Evolutionary conservation across 225 moss, liverwort and hornwort genomes (phyloP), one percentile per base, ranked within the genome.

Genomic region (Neckera pumila): DNA sequence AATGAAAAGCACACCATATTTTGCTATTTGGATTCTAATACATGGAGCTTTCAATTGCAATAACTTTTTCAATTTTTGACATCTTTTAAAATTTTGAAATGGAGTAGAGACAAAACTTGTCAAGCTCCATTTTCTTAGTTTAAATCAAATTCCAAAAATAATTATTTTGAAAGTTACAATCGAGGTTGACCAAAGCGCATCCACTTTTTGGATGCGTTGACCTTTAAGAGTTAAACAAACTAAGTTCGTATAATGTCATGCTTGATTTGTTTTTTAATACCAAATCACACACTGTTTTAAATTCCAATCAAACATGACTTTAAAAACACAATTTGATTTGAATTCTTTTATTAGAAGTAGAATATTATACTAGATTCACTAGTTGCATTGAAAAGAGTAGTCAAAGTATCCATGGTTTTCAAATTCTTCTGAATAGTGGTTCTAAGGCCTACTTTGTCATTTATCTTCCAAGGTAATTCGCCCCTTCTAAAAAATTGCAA

Each of bases 211-310:
- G n/a, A n/a, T n/a, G n/a, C n/a, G n/a, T n/a, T n/a, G n/a, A n/a
- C n/a, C n/a, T n/a, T n/a, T n/a, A n/a, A n/a, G n/a, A n/a, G n/a
- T 12, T 25, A 34, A 65, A 30, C 17, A 19, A 74, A 74, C 3
- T 6, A 31, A 30, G 31, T 17, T 47, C 47, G 12, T 4, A 31
- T 31, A 47, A 30, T 6, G 4, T 43, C 3, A 9, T 15, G 2
- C 27, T 43, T 27, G 9, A 43, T 42, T 71, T 71, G 7, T 40
- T 43, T 19, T 73, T 27, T 7, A 40, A 71, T 14, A 25, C 14
- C 8, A 16, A 28, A 27, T 72, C 5, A 9, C 28, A 28, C 0
- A 28, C 0, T 71, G 0, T 27, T 9, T 8, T 5, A 15, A 71
- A 71, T 42, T 8, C 15, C 16, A 72, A 28, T 43, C 43, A 43